phyloP scores from a whole-genome alignment of 768 basidiomycete species.

The Leccinum variicolor region DNA sequence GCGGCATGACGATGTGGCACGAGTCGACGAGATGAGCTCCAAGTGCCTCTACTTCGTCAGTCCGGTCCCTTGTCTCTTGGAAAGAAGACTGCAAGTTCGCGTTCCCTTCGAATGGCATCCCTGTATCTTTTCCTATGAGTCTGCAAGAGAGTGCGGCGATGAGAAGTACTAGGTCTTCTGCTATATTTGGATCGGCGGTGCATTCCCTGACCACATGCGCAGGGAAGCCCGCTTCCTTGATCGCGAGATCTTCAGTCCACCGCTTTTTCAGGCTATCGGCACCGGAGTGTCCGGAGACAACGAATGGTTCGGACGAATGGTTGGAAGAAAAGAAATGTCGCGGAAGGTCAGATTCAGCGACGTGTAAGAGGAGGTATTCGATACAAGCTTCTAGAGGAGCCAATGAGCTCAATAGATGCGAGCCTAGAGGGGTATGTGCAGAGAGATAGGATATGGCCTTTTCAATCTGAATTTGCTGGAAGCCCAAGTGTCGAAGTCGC shows the following conservation, averaged over 20 bases:
- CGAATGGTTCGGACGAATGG: constrained; percentile 69
- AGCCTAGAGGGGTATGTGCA: constrained; percentile 52
- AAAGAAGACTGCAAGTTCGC: constrained; percentile 19
- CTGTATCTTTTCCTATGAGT: constrained; percentile 46
- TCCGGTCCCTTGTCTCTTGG: constrained; percentile 11
- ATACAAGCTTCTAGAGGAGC: constrained; percentile 75
- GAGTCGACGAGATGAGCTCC: constrained; percentile 48
- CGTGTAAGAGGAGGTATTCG: constrained; percentile 77
- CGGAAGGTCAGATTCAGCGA: constrained; percentile 88
- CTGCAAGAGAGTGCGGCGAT: constrained; percentile 51
- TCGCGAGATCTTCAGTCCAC: constrained; percentile 77
- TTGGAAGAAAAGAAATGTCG: constrained; percentile 57
- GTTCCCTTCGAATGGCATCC: constrained; percentile 31
- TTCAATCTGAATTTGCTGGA: constrained; percentile 51
- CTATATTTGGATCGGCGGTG: constrained; percentile 33
- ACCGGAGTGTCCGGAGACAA: constrained; percentile 63
- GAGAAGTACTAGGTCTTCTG: constrained; percentile 53
- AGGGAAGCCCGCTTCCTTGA: constrained; percentile 85
- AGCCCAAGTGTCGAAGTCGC: constrained; percentile 66
- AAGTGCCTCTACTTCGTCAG: constrained; percentile 52
- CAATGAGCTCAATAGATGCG: constrained; percentile 55
- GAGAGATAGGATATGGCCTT: constrained; percentile 57
- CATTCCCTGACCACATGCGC: constrained; percentile 61
- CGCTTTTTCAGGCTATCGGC: constrained; percentile 61
- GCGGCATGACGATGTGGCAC: constrained; percentile 53